A percentile compares a stretch with the other conserved stretches of the same genome.
These are phyloP conservation scores for Dendrobium catenatum DNA, from an alignment of 106 monocot genomes.

Conservation along the genomic window DNA sequence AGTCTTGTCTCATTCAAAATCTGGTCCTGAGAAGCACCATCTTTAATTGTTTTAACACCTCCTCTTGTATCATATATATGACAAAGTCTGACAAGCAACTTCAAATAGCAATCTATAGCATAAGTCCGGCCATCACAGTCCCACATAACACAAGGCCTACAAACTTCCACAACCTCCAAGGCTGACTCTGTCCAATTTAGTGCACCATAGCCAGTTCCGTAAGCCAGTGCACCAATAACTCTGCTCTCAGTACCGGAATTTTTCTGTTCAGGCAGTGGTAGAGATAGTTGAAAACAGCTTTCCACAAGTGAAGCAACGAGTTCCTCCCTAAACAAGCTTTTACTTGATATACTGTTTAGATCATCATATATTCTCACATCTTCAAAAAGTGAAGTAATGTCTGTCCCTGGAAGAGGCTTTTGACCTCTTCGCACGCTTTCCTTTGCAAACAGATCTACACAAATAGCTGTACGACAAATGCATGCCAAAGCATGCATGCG, in stretches of 20 bases:
- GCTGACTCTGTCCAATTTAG: slow-evolving; percentile 96
- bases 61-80: slow-evolving; percentile 99
- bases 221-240: slow-evolving; percentile 97
- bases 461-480: slow-evolving; percentile 94
- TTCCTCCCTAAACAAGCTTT: slow-evolving; percentile 96
- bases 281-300: slow-evolving; percentile 95
- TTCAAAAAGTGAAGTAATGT: slow-evolving; percentile 94
- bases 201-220: slow-evolving; percentile 98
- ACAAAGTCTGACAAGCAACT: slow-evolving; percentile 96
- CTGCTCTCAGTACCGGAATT: slow-evolving; percentile 96
- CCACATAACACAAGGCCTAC: slow-evolving; percentile 94
- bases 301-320: slow-evolving; percentile 96
- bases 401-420: slow-evolving; percentile 94
- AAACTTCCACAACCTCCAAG: slow-evolving; percentile 94
- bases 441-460: slow-evolving; percentile 99
- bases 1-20: slow-evolving; percentile 96
- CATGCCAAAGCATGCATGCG: slow-evolving; percentile 99
- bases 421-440: slow-evolving; percentile 97
- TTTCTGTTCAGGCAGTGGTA: slow-evolving; percentile 88
- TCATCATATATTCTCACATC: slow-evolving; percentile 89
- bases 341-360: slow-evolving; percentile 76
- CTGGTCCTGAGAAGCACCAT: slow-evolving; percentile 94
- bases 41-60: slow-evolving; percentile 88
- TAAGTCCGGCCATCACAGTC: slow-evolving; percentile 95
- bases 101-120: slow-evolving; percentile 96